Base-by-base conservation (phyloP, 306 rosid genomes). In the Elaeagnus macrophylla region DNA sequence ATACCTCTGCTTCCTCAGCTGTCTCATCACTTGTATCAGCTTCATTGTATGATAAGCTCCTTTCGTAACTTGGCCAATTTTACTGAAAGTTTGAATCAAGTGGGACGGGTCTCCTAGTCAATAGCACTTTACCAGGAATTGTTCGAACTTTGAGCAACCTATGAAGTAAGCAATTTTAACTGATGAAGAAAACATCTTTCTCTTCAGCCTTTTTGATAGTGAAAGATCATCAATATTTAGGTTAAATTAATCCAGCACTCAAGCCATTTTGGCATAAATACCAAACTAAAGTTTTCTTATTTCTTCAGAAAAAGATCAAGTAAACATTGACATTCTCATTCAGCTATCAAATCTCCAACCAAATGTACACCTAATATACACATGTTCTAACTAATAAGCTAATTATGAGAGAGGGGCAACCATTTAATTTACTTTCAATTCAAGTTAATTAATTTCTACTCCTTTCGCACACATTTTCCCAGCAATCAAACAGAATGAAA, bases 131-230 rank as follows among this genome's bases (percentile, higher is more conserved):
- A 51, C 97, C 97, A 11, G 97, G 97, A 55, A 90, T 86, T 58
- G 82, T 77, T 40, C 95, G 95, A 59, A 95, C 97, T 72, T 86
- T 90, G 66, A 86, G 94, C 64, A 90, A 77, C 79, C 97, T 90
- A 71, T 25, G 62, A 60, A 58, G 62, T 71, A 56, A 11, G n/a
- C 51, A 43, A 25, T 49, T 38, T 36, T n/a, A 54, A 64, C 2
- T 42, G 37, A 9, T 40, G 44, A 2, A 7, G 2, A 53, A 32
- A 54, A 51, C 10, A 18, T 25, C 32, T 25, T 25, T 25, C 32
- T 25, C 4, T 25, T 25, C 32, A 25, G 32, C 32, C 32, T 25
- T 25, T 2, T 25, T 25, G 32, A 5, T 25, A 25, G 32, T 25
- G 32, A 25, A 25, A 25, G 32, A 12, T 11, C n/a, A 58, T 17